Base-by-base conservation (phyloP, 192 early-diverging fungal species). In the Coemansia nantahalensis region DNA sequence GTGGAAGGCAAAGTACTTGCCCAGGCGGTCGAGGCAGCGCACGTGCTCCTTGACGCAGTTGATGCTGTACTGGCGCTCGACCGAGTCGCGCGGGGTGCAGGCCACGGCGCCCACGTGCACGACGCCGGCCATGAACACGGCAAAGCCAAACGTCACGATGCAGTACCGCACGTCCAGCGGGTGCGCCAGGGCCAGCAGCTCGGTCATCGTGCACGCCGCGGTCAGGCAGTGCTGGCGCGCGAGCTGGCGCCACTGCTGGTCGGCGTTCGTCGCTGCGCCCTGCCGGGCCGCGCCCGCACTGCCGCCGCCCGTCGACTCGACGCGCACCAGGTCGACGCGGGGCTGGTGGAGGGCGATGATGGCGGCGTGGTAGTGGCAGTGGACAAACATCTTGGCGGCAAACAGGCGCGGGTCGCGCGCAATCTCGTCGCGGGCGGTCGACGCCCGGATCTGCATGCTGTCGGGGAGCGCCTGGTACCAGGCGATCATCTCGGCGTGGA, bases 271-370 rank as follows among this genome's bases (percentile, higher is more conserved):
- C 3, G 41, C 22, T 0, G 49, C 26, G 4, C 39, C 19, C 30
- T 33, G 36, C 15, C 22, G 23, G 16, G 28, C 26, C 10, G 46
- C 38, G 32, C 24, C 23, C 19, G 23, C 30, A n/a, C 32, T 19
- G 18, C 38, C 36, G 0, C 28, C 30, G 36, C 39, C 13, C 11
- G 48, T 17, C 18, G 66, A 43, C 19, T 59, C 65, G 23, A 76
- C 66, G 22, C 73, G 65, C 7, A 76, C 73, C 5, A 76, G 46
- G n/a, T 76, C 73, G 33, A 53, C 73, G 12, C 73, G 60, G 32
- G 73, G 73, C 53, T 76, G 73, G 40, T 76, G 73, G 48, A 76
- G 51, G 7, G 73, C 73, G 33, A 76, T 76, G 13, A 76, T 60
- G 3, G 73, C 66, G 3, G 65, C 73, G 18, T 76, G 65, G 58